These are phyloP conservation scores for Adiantum capillusveneris DNA, from an alignment of 75 land plant genomes.

Conservation along the genomic window DNA sequence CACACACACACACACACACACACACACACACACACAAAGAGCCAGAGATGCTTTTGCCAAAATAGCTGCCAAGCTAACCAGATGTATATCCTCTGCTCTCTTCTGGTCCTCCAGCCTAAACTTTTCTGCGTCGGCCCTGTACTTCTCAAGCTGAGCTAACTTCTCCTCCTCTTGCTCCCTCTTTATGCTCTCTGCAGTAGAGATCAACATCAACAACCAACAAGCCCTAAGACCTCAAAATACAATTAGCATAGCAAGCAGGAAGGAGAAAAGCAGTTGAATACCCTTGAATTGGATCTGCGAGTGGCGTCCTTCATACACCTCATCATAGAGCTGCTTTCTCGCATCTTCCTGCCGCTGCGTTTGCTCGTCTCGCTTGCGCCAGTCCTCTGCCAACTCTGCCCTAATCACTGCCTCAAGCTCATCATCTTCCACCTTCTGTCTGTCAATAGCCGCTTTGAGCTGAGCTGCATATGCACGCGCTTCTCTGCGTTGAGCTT, in stretches of 20 bases:
- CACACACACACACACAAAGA: too few relatives aligned
- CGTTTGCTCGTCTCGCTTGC: conserved; percentile 3
- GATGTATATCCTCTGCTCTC: background rate
- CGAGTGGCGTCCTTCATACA: background rate
- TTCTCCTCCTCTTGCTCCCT: conserved; percentile 2
- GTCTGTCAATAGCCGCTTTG: conserved; percentile 18
- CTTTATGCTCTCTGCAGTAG: background rate
- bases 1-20: too few relatives aligned
- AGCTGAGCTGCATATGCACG: conserved; percentile 24
- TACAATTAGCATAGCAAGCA: background rate
- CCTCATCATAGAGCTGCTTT: background rate
- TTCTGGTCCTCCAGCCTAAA: background rate
- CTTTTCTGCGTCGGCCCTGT: background rate
- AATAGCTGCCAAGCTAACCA: background rate
- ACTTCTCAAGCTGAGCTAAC: background rate
- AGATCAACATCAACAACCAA: background rate
- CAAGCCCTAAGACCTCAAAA: background rate
- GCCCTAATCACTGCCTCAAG: conserved; percentile 13
- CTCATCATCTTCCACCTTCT: conserved; percentile 19
- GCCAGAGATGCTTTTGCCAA: too few relatives aligned
- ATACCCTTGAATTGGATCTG: conserved; percentile 2
- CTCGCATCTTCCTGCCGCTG: background rate
- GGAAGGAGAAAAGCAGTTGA: too few relatives aligned
- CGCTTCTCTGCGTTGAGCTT: conserved; percentile 26
- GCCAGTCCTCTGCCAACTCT: background rate